phyloP scores from a whole-genome alignment of 2,329 filamentous ascomycete species.

The Gaeumannomyces tritici region DNA sequence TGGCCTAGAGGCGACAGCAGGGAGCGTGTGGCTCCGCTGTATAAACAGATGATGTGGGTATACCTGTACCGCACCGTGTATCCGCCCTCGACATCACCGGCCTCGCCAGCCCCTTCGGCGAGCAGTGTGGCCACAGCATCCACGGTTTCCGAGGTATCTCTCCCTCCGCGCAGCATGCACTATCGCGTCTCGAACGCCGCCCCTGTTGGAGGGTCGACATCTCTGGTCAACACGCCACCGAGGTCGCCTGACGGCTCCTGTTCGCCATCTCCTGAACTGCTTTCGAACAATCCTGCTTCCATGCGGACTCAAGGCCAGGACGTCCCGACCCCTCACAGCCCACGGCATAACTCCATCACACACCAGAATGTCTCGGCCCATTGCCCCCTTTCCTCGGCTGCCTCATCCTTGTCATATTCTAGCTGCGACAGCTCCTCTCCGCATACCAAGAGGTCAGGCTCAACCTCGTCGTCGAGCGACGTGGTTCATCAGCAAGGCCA shows the following conservation, averaged over 20 bases:
- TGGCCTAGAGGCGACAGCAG: slow-evolving; percentile 50
- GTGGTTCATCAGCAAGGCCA: not conserved
- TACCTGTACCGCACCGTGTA: slow-evolving; percentile 54
- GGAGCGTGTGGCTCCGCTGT: slow-evolving; percentile 45
- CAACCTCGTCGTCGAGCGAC: not conserved
- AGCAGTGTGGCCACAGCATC: slow-evolving; percentile 9
- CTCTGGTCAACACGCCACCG: slow-evolving; percentile 15
- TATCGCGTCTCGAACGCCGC: slow-evolving; percentile 7
- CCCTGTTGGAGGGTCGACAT: slow-evolving; percentile 7
- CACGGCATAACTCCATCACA: slow-evolving; percentile 15
- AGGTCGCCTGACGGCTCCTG: slow-evolving; percentile 21
- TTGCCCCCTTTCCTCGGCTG: slow-evolving; percentile 7
- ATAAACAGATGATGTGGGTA: slow-evolving; percentile 58
- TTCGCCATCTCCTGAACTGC: slow-evolving; percentile 20
- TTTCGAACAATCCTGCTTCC: not conserved
- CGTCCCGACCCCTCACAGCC: not conserved
- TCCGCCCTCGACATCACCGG: slow-evolving; percentile 29
- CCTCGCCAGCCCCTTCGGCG: slow-evolving; percentile 25
- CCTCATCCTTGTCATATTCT: slow-evolving; percentile 5
- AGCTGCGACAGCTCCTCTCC: slow-evolving; percentile 5
- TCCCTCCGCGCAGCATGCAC: not conserved
- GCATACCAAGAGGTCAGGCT: too few relatives aligned
- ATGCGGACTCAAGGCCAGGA: not conserved
- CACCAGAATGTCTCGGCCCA: slow-evolving; percentile 8
- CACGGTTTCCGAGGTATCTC: not conserved